These are phyloP conservation scores for Cyphellophora europaea DNA, from an alignment of 2,329 filamentous ascomycete species.

Conservation along the genomic window DNA sequence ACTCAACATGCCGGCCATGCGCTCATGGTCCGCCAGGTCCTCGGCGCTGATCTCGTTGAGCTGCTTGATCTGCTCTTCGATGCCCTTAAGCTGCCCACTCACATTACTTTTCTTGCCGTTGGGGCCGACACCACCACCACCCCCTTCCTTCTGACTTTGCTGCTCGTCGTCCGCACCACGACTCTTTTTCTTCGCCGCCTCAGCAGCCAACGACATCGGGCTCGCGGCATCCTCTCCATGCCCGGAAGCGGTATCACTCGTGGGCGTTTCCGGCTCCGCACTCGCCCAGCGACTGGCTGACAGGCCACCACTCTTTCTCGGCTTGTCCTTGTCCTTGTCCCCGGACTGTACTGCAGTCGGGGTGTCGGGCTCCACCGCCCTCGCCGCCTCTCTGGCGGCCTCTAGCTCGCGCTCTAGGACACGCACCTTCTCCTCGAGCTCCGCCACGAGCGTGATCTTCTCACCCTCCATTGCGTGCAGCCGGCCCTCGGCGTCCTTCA, in stretches of 20 bases:
- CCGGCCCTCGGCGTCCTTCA: too few relatives aligned
- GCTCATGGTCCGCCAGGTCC: slow-evolving; percentile 32
- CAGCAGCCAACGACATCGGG: slow-evolving; percentile 27
- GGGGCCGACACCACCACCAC: not conserved
- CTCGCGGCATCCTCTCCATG: not conserved
- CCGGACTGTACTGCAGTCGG: slow-evolving; percentile 15
- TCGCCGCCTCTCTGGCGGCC: slow-evolving; percentile 16
- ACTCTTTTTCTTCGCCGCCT: slow-evolving; percentile 23
- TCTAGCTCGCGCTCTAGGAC: slow-evolving; percentile 11
- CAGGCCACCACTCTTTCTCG: not conserved
- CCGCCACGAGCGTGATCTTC: slow-evolving; percentile 7
- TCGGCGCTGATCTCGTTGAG: slow-evolving; percentile 30
- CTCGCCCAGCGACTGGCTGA: slow-evolving; percentile 7
- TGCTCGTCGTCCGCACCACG: slow-evolving; percentile 33
- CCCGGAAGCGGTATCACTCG: not conserved
- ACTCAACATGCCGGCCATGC: slow-evolving; percentile 14
- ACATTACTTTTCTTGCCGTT: slow-evolving; percentile 15
- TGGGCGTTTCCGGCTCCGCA: not conserved
- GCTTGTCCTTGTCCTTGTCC: not conserved
- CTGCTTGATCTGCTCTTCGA: slow-evolving; percentile 17
- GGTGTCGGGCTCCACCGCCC: slow-evolving; percentile 25
- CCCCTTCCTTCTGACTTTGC: slow-evolving; percentile 28
- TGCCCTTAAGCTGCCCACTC: slow-evolving; percentile 35
- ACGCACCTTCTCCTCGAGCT: slow-evolving; percentile 10
- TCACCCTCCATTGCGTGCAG: slow-evolving; percentile 8